phyloP scores from a whole-genome alignment of 2,329 filamentous ascomycete genomes.

The Clarireedia monteithiana region DNA sequence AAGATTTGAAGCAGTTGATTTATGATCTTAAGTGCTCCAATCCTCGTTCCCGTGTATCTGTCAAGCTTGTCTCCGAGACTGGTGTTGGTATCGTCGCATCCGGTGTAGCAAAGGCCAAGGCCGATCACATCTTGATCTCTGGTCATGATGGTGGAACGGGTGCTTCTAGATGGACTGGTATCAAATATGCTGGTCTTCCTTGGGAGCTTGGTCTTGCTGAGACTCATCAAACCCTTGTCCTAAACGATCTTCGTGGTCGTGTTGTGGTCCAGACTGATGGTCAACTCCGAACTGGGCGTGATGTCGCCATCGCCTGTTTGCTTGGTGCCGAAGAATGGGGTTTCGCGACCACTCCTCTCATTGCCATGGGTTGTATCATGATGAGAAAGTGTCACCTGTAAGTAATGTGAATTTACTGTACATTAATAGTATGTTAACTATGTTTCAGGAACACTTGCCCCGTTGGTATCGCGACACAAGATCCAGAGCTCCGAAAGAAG shows the following conservation, averaged over 20 bases:
- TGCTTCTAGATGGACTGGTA: conserved; percentile 95
- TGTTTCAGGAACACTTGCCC: conserved; percentile 62
- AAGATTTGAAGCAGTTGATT: conserved; percentile 95
- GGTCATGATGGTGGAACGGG: conserved; percentile 96
- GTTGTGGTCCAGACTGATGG: conserved; percentile 95
- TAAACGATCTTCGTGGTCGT: conserved; percentile 92
- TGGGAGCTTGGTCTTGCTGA: conserved; percentile 96
- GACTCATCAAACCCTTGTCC: conserved; percentile 90
- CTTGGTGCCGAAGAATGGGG: conserved; percentile 98
- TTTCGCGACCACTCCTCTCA: conserved; percentile 88
- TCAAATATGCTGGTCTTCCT: conserved; percentile 94
- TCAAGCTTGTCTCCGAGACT: conserved; percentile 96
- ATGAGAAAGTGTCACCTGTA: conserved; percentile 57
- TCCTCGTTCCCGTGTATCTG: conserved; percentile 83
- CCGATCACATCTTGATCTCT: conserved; percentile 93
- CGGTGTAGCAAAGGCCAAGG: conserved; percentile 95
- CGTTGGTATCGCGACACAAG: conserved; percentile 91
- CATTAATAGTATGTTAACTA: conserved; percentile 10
- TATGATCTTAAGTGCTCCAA: conserved; percentile 97
- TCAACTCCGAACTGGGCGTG: conserved; percentile 83
- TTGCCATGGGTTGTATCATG: conserved; percentile 95
- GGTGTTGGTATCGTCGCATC: conserved; percentile 96
- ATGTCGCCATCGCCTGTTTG: conserved; percentile 89
- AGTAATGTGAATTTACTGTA: too few relatives aligned
- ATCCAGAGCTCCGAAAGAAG: conserved; percentile 89